Conservation (phyloP, 2,329 filamentous ascomycete genomes). For the Sporothrix globosa region DNA sequence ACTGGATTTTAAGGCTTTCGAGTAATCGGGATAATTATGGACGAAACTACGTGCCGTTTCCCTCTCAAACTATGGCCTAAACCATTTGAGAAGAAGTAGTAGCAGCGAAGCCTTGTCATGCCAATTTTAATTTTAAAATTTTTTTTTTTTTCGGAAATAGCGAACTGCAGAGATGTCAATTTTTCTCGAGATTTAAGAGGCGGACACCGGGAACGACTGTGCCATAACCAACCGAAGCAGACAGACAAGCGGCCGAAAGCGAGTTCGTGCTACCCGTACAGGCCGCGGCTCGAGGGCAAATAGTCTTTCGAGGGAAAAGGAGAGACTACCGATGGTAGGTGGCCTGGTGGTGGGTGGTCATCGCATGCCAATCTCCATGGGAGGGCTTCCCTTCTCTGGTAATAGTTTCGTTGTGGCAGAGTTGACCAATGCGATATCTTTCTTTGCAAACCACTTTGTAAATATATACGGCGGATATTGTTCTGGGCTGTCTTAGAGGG, state of each 20-base stretch:
- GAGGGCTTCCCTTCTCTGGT: not conserved
- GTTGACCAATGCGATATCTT: not conserved
- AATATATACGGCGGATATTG: too few species aligned
- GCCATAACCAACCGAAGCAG: not conserved
- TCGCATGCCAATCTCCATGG: not conserved
- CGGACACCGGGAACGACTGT: slow-evolving; percentile 7
- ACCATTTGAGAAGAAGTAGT: too few species aligned
- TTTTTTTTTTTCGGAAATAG: not conserved
- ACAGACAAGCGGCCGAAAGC: not conserved
- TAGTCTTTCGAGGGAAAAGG: not conserved
- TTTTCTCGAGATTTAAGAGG: not conserved
- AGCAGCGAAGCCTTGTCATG: not conserved
- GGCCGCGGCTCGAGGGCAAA: slow-evolving; percentile 4
- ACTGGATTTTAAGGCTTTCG: not conserved
- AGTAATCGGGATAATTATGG: not conserved
- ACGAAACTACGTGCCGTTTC: too few species aligned
- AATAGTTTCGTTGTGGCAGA: not conserved
- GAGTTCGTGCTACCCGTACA: not conserved
- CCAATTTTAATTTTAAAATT: too few species aligned
- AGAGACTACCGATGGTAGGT: not conserved
- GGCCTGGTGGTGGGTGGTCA: not conserved
- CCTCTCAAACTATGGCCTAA: too few species aligned
- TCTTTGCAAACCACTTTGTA: too few species aligned
- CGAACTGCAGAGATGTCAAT: not conserved
- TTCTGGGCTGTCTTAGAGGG: not conserved